Conservation (phyloP, 129 eudicot genomes). For the Flaveria robusta region DNA sequence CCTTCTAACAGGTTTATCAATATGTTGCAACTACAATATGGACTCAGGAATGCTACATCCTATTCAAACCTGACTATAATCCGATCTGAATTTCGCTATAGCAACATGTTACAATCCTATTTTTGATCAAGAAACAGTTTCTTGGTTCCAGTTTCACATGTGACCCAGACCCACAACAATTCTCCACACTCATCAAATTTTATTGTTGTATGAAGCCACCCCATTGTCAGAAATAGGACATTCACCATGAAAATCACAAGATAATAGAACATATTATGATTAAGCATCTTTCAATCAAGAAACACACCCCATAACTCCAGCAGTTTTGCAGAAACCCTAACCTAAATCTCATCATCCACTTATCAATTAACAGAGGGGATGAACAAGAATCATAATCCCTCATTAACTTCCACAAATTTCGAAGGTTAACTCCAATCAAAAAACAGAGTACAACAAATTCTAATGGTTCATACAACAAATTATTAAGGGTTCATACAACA, state of each 20-base stretch:
- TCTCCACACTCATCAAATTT: not conserved
- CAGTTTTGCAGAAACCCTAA: conserved; percentile 15
- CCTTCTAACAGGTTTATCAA: not conserved
- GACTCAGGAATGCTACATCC: not conserved
- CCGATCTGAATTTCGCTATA: not conserved
- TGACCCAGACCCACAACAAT: not conserved
- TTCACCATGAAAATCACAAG: conserved; percentile 8
- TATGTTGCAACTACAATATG: not conserved
- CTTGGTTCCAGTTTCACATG: conserved; percentile 13
- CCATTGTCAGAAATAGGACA: not conserved
- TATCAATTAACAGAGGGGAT: conserved; percentile 9
- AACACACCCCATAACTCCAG: no score
- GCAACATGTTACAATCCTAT: not conserved
- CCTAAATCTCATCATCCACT: conserved; percentile 40
- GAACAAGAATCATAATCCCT: not conserved
- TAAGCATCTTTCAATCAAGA: conserved; percentile 8
- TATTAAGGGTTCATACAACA: conserved; percentile 4
- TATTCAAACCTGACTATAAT: not conserved
- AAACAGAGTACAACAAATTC: conserved; percentile 17
- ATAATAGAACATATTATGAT: not conserved
- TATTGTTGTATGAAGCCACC: not conserved
- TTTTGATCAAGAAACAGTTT: conserved; percentile 10
- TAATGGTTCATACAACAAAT: conserved; percentile 4
- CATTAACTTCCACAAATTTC: not conserved
- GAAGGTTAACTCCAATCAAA: not conserved